These are phyloP conservation scores for Wickerhamiella australiensis DNA, from an alignment of 805 yeast species.

Conservation along the genomic window DNA sequence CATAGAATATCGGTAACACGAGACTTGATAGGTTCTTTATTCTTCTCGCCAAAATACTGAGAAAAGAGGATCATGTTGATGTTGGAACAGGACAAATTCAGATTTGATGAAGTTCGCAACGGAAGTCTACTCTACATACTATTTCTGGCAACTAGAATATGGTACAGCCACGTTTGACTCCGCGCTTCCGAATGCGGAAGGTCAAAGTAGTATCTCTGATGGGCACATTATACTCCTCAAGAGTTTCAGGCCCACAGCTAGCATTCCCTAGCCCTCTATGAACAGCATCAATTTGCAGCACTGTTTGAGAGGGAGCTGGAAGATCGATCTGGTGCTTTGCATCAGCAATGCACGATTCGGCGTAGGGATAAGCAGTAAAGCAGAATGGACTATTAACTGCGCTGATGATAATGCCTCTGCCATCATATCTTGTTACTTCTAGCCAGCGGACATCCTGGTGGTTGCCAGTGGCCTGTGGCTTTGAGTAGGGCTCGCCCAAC, in stretches of 20 bases:
- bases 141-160: neutral
- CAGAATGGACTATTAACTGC: slow-evolving; percentile 10
- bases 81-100: neutral
- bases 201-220: neutral
- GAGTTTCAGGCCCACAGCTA: slow-evolving; percentile 25
- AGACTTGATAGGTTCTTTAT: neutral
- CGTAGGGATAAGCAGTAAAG: slow-evolving; percentile 15
- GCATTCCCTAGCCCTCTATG: slow-evolving; percentile 26
- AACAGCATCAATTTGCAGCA: slow-evolving; percentile 22
- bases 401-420: slow-evolving; percentile 9
- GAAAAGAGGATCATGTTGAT: neutral
- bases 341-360: slow-evolving; percentile 14
- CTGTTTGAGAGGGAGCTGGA: slow-evolving; percentile 11
- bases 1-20: slow-evolving; percentile 17
- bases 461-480: slow-evolving; percentile 32
- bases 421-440: slow-evolving; percentile 7
- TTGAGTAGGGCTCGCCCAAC: slow-evolving; percentile 26
- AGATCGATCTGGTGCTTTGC: slow-evolving; percentile 25
- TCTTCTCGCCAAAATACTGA: neutral
- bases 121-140: neutral
- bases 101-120: neutral
- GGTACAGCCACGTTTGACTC: slow-evolving; percentile 1
- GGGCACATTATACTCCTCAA: slow-evolving; percentile 16
- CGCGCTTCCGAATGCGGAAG: slow-evolving; percentile 4
- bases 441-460: slow-evolving; percentile 29